Percentiles rank a stretch among this genome's conserved stretches.
Evolutionary conservation across 345 rosid genomes (phyloP).

Genomic region (Dovyalis caffra): DNA sequence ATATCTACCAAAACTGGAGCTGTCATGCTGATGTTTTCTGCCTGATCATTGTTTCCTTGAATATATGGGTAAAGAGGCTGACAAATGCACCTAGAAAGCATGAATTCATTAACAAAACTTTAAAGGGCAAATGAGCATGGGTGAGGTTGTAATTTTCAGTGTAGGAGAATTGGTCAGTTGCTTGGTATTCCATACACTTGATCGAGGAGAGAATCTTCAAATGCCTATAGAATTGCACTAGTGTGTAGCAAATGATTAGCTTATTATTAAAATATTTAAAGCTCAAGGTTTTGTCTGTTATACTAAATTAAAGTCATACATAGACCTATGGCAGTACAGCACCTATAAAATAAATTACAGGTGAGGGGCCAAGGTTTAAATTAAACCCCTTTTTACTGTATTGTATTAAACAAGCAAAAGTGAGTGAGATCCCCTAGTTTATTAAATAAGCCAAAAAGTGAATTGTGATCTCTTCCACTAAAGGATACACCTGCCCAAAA

Average conservation of each 20-base stretch:
- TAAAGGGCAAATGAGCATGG: not conserved
- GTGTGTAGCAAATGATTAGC: constrained; percentile 11
- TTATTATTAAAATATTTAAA: not conserved
- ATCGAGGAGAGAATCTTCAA: not conserved
- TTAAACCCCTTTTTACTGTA: not conserved
- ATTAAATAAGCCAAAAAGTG: not conserved
- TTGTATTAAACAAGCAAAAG: not conserved
- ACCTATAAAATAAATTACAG: not conserved
- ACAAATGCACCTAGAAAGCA: not conserved
- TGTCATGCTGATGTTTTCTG: constrained; percentile 26
- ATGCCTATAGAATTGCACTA: not conserved
- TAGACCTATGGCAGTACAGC: not conserved
- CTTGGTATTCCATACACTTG: not conserved
- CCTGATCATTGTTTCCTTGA: constrained; percentile 1
- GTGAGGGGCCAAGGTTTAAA: not conserved
- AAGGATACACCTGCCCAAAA: not conserved
- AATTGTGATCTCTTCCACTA: not conserved
- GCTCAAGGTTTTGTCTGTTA: not conserved
- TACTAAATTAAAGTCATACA: not conserved
- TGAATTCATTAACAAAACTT: not conserved
- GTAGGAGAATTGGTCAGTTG: not conserved
- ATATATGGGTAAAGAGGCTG: not conserved
- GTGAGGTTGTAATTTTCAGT: not conserved
- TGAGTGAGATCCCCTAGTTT: not conserved
- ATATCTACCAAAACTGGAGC: constrained; percentile 30